Evolutionary conservation across 164 flowering plant species (phyloP).

Genomic region (grape (Vitis vinifera)): DNA sequence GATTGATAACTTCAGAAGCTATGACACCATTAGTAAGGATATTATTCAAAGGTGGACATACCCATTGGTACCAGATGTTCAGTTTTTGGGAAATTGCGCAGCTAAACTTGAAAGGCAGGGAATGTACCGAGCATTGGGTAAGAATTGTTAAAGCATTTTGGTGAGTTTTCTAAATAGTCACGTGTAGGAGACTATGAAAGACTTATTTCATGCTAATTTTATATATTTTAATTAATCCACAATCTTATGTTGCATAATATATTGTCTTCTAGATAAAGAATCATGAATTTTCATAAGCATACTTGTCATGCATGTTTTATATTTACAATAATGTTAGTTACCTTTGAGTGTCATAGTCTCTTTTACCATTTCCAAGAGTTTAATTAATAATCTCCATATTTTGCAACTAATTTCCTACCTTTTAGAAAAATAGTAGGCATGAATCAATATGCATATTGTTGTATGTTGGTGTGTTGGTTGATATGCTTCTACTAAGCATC

Average conservation of each 20-base stretch:
- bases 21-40: conserved; percentile 89
- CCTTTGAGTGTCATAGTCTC: too few species aligned
- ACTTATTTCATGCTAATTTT: neutral
- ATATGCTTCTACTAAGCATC: too few species aligned
- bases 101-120: conserved; percentile 78
- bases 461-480: too few species aligned
- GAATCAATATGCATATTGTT: too few species aligned
- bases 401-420: too few species aligned
- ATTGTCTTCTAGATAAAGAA: too few species aligned
- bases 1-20: conserved; percentile 86
- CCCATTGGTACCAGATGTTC: conserved; percentile 91
- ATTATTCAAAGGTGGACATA: conserved; percentile 96
- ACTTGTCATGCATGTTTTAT: too few species aligned
- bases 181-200: neutral
- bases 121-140: conserved; percentile 82
- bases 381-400: too few species aligned
- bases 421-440: too few species aligned
- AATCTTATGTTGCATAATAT: neutral
- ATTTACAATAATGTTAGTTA: too few species aligned
- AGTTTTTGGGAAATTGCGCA: conserved; percentile 55
- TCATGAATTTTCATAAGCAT: too few species aligned
- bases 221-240: neutral
- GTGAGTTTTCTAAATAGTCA: neutral
- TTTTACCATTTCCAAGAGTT: too few species aligned
- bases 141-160: neutral